Evolutionary conservation across 495 filamentous ascomycete genomes (phyloP), one percentile per base, ranked within the genome.

Genomic region (Jackrogersella multiformis): DNA sequence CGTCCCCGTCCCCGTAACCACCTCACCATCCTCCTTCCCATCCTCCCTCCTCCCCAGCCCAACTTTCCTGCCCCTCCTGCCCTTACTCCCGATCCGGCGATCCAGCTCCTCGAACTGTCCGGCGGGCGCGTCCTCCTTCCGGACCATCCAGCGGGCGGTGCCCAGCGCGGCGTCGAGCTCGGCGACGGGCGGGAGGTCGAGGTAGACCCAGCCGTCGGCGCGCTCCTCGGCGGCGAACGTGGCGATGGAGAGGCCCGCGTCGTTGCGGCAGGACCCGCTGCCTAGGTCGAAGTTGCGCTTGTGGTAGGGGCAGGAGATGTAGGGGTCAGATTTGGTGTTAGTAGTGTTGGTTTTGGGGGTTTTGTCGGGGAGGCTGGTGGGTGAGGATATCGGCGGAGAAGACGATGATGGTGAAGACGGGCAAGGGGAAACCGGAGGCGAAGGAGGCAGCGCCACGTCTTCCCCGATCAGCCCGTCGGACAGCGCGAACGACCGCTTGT

Each of bases 401-500:
- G 38, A 42, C 4, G 61, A 12, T 6, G 51, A 38, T 23, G 52
- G n/a, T 2, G 61, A 32, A 13, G 66, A 89, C 84, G 63, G 88
- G 87, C n/a, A n/a, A n/a, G 69, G 80, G 75, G 59, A 78, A 70
- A 51, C 66, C 26, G 26, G 26, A 56, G 63, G 67, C 1, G 59
- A 39, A 8, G 60, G 45, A 21, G 73, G 68, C 2, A 51, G 77
- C 74, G 28, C 74, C 57, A 74, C 77, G 57, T 89, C 86, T 39
- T 96, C 89, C n/a, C 94, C 94, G 38, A 97, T 86, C 1, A 98
- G 72, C 4, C 92, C 92, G 73, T 97, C 94, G 0, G 90, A 90
- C 32, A 97, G 85, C 26, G 92, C 90, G 76, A 98, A 97, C 0
- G 94, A 88, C 24, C 94, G 91, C 79, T 97, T 97, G 79, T 97